A percentile compares a stretch with the other conserved stretches of the same genome.
Conservation (phyloP, 164 flowering plant genomes). For the Chimonanthus salicifolius region DNA sequence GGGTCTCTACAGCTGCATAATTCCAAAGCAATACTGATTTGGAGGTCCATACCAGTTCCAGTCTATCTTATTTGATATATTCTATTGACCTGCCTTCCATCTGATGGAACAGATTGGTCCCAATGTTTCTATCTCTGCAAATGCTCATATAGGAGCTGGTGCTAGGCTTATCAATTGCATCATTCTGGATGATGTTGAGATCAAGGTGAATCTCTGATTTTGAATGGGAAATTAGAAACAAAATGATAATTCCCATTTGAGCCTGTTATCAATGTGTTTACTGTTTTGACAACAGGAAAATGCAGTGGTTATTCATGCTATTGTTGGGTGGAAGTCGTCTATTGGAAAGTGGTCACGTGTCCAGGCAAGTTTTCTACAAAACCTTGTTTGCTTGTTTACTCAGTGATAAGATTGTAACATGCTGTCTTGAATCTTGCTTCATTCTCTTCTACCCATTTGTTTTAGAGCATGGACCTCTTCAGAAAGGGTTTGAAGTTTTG, state of each 20-base stretch:
- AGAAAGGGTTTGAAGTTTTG: no score
- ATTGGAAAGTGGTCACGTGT: constrained; percentile 97
- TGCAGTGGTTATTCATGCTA: constrained; percentile 80
- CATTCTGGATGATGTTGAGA: constrained; percentile 91
- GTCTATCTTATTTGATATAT: neutral
- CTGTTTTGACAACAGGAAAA: constrained; percentile 58
- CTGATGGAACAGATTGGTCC: constrained; percentile 77
- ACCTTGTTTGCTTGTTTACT: neutral
- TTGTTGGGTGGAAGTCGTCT: constrained; percentile 97
- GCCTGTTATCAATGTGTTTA: constrained; percentile 7
- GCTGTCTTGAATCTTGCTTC: no score
- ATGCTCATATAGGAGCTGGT: constrained; percentile 93
- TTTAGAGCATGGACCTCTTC: no score
- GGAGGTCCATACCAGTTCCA: neutral
- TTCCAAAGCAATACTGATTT: neutral
- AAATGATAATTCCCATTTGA: neutral
- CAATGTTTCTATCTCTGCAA: constrained; percentile 94
- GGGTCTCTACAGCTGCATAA: neutral
- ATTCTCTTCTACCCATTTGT: no score
- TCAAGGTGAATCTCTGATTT: constrained; percentile 46
- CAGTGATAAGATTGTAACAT: neutral
- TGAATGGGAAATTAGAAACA: neutral
- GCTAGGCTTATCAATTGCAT: constrained; percentile 88
- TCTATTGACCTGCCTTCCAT: neutral
- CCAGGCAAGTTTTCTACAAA: constrained; percentile 46